A percentile compares a stretch with the other conserved stretches of the same genome.
Conservation (phyloP, 306 rosid species). For the Argentina anserina region DNA sequence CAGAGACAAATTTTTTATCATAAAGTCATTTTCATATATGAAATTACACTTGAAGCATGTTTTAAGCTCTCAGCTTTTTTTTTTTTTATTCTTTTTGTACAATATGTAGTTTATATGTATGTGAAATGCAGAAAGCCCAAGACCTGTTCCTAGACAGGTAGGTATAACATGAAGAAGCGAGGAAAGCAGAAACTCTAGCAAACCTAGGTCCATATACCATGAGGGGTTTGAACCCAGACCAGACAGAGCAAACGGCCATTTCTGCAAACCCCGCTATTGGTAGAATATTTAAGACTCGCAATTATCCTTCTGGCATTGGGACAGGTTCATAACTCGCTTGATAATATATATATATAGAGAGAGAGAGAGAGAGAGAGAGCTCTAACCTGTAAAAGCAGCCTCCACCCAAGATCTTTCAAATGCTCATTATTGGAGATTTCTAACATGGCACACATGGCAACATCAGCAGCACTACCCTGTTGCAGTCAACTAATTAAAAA, state of each 20-base stretch:
- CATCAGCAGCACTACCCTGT: slow-evolving; percentile 99
- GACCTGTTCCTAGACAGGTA: neutral
- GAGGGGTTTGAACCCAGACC: neutral
- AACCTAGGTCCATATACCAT: no score
- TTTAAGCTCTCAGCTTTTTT: neutral
- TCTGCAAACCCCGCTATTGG: neutral
- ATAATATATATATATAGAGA: no score
- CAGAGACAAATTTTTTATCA: neutral
- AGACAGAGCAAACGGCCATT: neutral
- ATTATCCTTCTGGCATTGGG: neutral
- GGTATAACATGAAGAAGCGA: no score
- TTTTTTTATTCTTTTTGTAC: neutral
- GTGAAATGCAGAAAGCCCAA: neutral
- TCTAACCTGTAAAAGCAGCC: slow-evolving; percentile 93
- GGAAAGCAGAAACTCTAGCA: neutral
- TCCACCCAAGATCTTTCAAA: slow-evolving; percentile 88
- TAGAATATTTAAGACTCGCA: neutral
- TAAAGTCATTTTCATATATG: no score
- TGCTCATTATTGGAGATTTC: slow-evolving; percentile 56
- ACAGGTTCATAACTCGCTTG: neutral
- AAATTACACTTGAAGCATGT: neutral
- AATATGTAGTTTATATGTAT: neutral
- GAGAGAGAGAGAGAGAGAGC: no score
- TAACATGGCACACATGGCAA: slow-evolving; percentile 96
- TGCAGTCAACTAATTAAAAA: slow-evolving; percentile 23